Conservation (phyloP, 495 filamentous ascomycete genomes). For the Parmelia sp. region DNA sequence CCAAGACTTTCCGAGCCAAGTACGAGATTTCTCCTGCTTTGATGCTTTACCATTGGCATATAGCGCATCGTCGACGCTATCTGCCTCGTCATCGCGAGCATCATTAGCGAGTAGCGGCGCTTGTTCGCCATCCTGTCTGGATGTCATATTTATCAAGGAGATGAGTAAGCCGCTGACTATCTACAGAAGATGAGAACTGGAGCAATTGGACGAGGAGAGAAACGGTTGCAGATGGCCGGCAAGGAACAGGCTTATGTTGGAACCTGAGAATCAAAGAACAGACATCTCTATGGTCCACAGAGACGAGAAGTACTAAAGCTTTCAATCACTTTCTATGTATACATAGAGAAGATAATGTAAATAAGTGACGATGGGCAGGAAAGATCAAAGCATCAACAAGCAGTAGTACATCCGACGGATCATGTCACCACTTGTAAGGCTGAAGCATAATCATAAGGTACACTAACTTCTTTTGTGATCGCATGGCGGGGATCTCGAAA, state of each 20-base stretch:
- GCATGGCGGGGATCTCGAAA: neutral
- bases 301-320: neutral
- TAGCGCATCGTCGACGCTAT: conserved; percentile 13
- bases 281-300: neutral
- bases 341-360: neutral
- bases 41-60: conserved; percentile 7
- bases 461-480: neutral
- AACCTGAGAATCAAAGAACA: neutral
- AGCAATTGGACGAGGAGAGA: neutral
- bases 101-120: conserved; percentile 27
- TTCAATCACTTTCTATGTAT: neutral
- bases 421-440: neutral
- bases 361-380: neutral
- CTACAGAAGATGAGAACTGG: neutral
- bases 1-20: conserved; percentile 15
- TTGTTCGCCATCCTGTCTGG: conserved; percentile 14
- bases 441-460: neutral
- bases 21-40: conserved; percentile 7
- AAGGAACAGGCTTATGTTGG: neutral
- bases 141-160: neutral
- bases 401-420: neutral
- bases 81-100: conserved; percentile 6
- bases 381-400: neutral
- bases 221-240: neutral
- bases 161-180: neutral